Percentiles rank a stretch among this genome's conserved stretches.
Evolutionary conservation across 352 stramenopile species (phyloP).

Genomic region (Pythium aquatile): DNA sequence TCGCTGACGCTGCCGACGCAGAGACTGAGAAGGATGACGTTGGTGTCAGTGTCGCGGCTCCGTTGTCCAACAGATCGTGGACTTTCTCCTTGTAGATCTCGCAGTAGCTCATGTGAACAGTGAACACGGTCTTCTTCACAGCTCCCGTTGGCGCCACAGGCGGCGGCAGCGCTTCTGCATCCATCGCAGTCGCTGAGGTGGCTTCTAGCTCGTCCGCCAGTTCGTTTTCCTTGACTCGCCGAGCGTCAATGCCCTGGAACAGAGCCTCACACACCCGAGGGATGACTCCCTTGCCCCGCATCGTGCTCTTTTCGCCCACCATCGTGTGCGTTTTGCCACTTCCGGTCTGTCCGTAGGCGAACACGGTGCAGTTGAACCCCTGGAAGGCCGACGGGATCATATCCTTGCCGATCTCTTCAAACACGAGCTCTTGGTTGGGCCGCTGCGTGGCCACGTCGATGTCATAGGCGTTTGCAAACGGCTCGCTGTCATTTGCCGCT

Average conservation of each 20-base stretch:
- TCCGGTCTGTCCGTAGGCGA: conserved; percentile 81
- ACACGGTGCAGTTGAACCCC: conserved; percentile 82
- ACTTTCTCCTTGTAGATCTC: conserved; percentile 90
- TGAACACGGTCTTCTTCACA: conserved; percentile 18
- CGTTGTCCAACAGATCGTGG: conserved; percentile 69
- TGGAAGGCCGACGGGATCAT: conserved; percentile 75
- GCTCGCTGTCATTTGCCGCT: conserved; percentile 32
- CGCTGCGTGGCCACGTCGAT: conserved; percentile 40
- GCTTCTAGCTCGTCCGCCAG: conserved; percentile 15
- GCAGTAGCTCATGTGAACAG: conserved; percentile 67
- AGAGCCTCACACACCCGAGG: conserved; percentile 77
- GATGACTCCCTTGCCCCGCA: conserved; percentile 65
- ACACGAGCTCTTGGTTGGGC: conserved; percentile 72
- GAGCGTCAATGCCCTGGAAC: conserved; percentile 61
- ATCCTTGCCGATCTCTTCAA: conserved; percentile 69
- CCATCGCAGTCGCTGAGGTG: neutral
- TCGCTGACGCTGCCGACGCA: conserved; percentile 24
- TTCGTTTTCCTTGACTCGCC: conserved; percentile 30
- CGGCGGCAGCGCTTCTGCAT: conserved; percentile 17
- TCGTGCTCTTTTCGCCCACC: conserved; percentile 62
- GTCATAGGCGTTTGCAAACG: conserved; percentile 39
- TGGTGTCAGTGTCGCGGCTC: conserved; percentile 6
- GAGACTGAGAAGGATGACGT: conserved; percentile 29
- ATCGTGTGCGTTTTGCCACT: conserved; percentile 86
- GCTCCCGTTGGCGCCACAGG: conserved; percentile 28